These are phyloP conservation scores for Prunus davidiana DNA, from an alignment of 306 rosid species.

Conservation along the genomic window DNA sequence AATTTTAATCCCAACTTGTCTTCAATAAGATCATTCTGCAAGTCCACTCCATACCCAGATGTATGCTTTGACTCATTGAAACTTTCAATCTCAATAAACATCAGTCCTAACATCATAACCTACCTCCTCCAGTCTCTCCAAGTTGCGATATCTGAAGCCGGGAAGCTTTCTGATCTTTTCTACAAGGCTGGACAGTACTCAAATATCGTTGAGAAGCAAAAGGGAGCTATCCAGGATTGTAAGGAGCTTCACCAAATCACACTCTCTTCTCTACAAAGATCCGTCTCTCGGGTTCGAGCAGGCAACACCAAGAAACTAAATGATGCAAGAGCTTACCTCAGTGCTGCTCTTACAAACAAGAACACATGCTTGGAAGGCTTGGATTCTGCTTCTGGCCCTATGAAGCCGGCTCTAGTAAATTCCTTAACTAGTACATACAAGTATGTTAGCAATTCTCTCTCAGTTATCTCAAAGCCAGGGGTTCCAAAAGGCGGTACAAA, in stretches of 20 bases:
- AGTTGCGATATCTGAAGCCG: conserved; percentile 52
- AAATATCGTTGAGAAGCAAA: conserved; percentile 58
- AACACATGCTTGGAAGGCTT: conserved; percentile 82
- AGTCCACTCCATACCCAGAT: conserved; percentile 52
- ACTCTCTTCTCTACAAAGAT: conserved; percentile 43
- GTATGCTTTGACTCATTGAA: conserved; percentile 56
- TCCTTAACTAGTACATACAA: conserved; percentile 49
- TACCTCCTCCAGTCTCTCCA: conserved; percentile 61
- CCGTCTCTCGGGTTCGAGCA: conserved; percentile 42
- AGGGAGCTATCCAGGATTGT: conserved; percentile 66
- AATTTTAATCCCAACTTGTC: conserved; percentile 31
- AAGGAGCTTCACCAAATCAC: conserved; percentile 67
- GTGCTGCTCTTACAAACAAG: conserved; percentile 86
- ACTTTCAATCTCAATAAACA: conserved; percentile 58
- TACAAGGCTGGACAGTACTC: conserved; percentile 27
- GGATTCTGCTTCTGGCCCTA: conserved; percentile 63
- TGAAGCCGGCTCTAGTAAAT: conserved; percentile 47
- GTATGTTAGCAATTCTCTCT: conserved; percentile 65
- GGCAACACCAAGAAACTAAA: conserved; percentile 20
- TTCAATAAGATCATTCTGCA: conserved; percentile 54
- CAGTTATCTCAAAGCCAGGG: conserved; percentile 44
- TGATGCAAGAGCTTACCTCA: conserved; percentile 64
- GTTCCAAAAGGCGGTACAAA: conserved; percentile 23
- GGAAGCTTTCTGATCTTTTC: conserved; percentile 53
- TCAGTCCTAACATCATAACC: conserved; percentile 52